Percentiles rank a stretch among this genome's conserved stretches.
Conservation (phyloP, 805 yeast species). For the Scheffersomyces spartinae region DNA sequence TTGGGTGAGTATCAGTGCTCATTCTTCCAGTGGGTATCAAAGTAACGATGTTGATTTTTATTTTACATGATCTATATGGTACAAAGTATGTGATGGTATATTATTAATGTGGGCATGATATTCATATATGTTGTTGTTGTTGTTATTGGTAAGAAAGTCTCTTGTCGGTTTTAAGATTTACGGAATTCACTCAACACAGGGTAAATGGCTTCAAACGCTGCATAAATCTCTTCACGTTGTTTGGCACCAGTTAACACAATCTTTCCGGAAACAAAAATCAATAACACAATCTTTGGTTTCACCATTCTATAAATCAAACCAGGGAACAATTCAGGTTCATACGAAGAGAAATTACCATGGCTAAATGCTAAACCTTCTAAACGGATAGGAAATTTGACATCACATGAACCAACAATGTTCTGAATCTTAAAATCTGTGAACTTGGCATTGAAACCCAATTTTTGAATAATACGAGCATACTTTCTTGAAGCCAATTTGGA, state of each 20-base stretch:
- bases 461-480: slow-evolving; percentile 95
- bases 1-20: slow-evolving; percentile 8
- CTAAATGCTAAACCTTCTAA: slow-evolving; percentile 95
- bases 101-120: too few species aligned
- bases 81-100: too few species aligned
- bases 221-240: slow-evolving; percentile 96
- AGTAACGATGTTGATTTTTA: too few species aligned
- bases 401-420: slow-evolving; percentile 97
- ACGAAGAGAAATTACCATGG: slow-evolving; percentile 97
- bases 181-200: slow-evolving; percentile 98
- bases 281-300: slow-evolving; percentile 90
- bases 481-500: slow-evolving; percentile 94
- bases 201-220: slow-evolving; percentile 95
- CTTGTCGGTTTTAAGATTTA: slow-evolving; percentile 61
- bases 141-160: too few species aligned
- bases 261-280: slow-evolving; percentile 94
- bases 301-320: slow-evolving; percentile 99
- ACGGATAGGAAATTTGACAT: slow-evolving; percentile 94
- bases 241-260: slow-evolving; percentile 98
- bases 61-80: too few species aligned
- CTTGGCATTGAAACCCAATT: slow-evolving; percentile 94
- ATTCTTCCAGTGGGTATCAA: slow-evolving; percentile 9
- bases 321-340: slow-evolving; percentile 96
- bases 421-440: slow-evolving; percentile 97
- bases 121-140: too few species aligned